A percentile compares a stretch with the other conserved stretches of the same genome.
These are phyloP conservation scores for Jackrogersella multiformis DNA, from an alignment of 495 filamentous ascomycete genomes.

Conservation along the genomic window DNA sequence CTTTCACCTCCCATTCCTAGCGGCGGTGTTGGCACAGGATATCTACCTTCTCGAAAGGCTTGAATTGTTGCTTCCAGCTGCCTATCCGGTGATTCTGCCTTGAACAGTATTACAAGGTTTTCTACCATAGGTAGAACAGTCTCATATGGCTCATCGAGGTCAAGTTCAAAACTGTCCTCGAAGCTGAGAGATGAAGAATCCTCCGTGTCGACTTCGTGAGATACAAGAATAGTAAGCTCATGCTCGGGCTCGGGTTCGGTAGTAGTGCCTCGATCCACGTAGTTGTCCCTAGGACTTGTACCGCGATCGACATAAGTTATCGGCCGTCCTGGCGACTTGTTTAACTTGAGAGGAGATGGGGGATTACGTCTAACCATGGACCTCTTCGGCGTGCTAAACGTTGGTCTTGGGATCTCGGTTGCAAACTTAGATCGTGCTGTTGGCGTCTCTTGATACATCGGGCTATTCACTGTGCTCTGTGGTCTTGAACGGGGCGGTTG, in stretches of 20 bases:
- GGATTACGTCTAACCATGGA: conserved; percentile 28
- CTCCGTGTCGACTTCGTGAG: background rate
- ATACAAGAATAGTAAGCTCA: background rate
- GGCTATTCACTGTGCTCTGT: background rate
- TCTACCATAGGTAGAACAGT: conserved; percentile 54
- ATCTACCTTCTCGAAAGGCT: conserved; percentile 44
- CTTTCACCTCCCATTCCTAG: conserved; percentile 7
- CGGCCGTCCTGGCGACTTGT: conserved; percentile 13
- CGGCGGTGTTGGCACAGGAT: conserved; percentile 29
- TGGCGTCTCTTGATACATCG: background rate
- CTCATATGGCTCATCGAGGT: conserved; percentile 34
- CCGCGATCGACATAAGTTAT: conserved; percentile 25
- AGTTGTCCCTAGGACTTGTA: conserved; percentile 19
- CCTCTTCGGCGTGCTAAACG: conserved; percentile 30
- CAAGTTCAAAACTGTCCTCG: conserved; percentile 9
- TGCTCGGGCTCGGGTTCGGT: conserved; percentile 21
- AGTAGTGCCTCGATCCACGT: conserved; percentile 24
- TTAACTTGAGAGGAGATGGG: conserved; percentile 31
- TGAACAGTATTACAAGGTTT: conserved; percentile 55
- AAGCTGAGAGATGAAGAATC: conserved; percentile 8
- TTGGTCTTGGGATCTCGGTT: conserved; percentile 31
- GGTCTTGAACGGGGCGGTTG: conserved; percentile 25
- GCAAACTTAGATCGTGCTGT: conserved; percentile 28
- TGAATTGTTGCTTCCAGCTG: conserved; percentile 47
- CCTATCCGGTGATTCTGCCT: conserved; percentile 38